Evolutionary conservation across 495 filamentous ascomycete genomes (phyloP).

Genomic region (Aspergillus coremiiformis): DNA sequence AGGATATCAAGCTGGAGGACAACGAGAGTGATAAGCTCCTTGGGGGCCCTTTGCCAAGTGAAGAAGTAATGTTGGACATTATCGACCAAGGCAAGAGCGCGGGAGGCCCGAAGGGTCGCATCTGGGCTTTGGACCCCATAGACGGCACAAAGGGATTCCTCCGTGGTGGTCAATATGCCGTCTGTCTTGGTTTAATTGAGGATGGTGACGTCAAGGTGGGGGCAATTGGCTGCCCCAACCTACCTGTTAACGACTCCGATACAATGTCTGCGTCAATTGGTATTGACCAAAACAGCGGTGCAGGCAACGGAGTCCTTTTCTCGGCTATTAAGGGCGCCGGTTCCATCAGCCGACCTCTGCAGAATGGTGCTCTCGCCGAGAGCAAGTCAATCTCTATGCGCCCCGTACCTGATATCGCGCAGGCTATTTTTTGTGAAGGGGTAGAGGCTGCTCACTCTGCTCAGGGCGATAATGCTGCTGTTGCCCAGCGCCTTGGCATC

Average conservation of each 20-base stretch:
- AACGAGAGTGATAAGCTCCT: constrained; percentile 54
- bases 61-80: constrained; percentile 71
- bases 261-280: constrained; percentile 60
- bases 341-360: constrained; percentile 65
- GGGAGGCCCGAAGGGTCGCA: constrained; percentile 72
- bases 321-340: constrained; percentile 70
- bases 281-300: constrained; percentile 56
- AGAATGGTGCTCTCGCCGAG: constrained; percentile 47
- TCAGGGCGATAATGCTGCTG: constrained; percentile 76
- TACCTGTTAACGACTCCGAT: constrained; percentile 72
- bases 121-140: constrained; percentile 97
- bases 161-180: constrained; percentile 94
- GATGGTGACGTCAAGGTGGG: constrained; percentile 94
- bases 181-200: constrained; percentile 84
- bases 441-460: constrained; percentile 87
- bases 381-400: constrained; percentile 71
- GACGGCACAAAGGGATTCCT: constrained; percentile 97
- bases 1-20: constrained; percentile 64
- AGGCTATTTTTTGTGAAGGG: constrained; percentile 89
- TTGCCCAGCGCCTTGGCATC: constrained; percentile 79
- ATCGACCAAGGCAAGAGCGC: constrained; percentile 78
- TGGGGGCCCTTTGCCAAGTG: constrained; percentile 62
- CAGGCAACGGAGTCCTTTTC: constrained; percentile 74
- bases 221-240: constrained; percentile 88
- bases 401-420: constrained; percentile 58